A percentile compares a stretch with the other conserved stretches of the same genome.
Evolutionary conservation across 345 rosid species (phyloP).

Genomic region (Pistacia vera): DNA sequence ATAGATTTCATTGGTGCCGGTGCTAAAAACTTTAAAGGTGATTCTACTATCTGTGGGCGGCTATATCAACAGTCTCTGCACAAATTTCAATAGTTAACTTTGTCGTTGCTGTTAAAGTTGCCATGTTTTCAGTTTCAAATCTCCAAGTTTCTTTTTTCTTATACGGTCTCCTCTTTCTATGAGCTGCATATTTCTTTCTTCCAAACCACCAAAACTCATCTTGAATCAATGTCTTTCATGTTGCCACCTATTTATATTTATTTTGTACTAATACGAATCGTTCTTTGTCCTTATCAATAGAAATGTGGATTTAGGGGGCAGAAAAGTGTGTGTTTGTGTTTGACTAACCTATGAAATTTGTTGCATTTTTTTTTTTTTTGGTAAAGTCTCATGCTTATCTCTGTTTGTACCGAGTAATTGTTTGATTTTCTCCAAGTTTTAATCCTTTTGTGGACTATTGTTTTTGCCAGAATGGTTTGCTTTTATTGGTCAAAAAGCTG

Average conservation of each 20-base stretch:
- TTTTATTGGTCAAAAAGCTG: constrained; percentile 85
- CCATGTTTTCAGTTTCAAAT: neutral
- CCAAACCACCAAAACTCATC: neutral
- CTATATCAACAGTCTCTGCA: neutral
- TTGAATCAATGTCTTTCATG: neutral
- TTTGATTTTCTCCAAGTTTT: constrained; percentile 1
- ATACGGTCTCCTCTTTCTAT: neutral
- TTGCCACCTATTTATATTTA: no score
- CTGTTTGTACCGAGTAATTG: neutral
- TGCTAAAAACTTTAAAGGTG: constrained; percentile 85
- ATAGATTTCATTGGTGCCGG: constrained; percentile 90
- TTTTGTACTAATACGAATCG: neutral
- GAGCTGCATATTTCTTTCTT: neutral
- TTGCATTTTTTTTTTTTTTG: neutral
- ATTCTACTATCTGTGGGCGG: constrained; percentile 12
- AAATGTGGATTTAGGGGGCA: neutral
- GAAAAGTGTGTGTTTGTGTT: neutral
- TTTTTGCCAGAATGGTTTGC: constrained; percentile 80
- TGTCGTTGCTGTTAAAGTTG: constrained; percentile 5
- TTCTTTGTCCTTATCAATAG: neutral
- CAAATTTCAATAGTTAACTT: neutral
- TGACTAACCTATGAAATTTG: neutral
- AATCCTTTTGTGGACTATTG: constrained; percentile 19
- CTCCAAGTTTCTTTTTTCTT: neutral
- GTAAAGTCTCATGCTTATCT: constrained; percentile 2